phyloP scores from a whole-genome alignment of 1,284 basidiomycete genomes.

The Calocybe gambosa region DNA sequence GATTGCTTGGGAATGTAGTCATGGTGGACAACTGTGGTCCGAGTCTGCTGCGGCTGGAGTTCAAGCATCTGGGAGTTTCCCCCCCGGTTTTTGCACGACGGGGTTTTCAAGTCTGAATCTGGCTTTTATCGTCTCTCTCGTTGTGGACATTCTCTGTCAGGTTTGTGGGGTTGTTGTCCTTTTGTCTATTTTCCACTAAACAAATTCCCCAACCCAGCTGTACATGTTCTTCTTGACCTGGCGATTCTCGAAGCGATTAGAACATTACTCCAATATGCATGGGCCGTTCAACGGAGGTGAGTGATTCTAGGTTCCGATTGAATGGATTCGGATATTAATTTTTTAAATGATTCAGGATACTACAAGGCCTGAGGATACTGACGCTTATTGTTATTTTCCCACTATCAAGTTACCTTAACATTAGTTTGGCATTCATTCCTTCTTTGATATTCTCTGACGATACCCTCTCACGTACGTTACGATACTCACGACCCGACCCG shows the following conservation, averaged over 20 bases:
- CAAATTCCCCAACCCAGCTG: constrained; percentile 33
- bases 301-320: constrained; percentile 18
- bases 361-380: constrained; percentile 35
- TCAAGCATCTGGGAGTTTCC: constrained; percentile 40
- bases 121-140: constrained; percentile 61
- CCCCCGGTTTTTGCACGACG: constrained; percentile 54
- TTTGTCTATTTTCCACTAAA: constrained; percentile 12
- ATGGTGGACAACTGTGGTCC: constrained; percentile 68
- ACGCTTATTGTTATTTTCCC: neutral
- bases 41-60: constrained; percentile 39
- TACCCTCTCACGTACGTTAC: constrained; percentile 25
- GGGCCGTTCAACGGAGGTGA: constrained; percentile 57
- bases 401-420: neutral
- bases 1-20: constrained; percentile 71
- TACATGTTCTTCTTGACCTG: constrained; percentile 72
- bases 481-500: constrained; percentile 19
- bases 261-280: constrained; percentile 61
- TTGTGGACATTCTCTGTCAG: constrained; percentile 67
- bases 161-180: constrained; percentile 31
- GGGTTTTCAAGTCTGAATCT: constrained; percentile 62
- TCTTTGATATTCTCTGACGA: constrained; percentile 19
- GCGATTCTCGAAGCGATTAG: constrained; percentile 64
- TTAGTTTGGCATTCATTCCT: constrained; percentile 20
- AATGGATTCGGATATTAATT: neutral
- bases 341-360: constrained; percentile 29